Conservation (phyloP, 2,329 filamentous ascomycete genomes). For the Aspergillus fischeri region DNA sequence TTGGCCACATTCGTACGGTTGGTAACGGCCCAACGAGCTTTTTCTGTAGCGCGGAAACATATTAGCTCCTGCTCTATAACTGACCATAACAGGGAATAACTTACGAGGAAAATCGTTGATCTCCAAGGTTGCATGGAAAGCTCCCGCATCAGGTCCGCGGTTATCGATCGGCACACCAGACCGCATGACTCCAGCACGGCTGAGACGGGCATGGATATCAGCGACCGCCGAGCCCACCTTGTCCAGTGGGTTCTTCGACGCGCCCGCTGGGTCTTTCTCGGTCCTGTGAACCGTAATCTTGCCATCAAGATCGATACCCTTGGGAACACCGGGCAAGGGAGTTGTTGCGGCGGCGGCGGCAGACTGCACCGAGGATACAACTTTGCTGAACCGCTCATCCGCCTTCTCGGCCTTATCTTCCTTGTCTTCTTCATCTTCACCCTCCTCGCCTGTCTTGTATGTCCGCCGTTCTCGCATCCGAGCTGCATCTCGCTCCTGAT, state of each 20-base stretch:
- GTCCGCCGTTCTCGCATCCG: slow-evolving; percentile 82
- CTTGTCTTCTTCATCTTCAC: slow-evolving; percentile 66
- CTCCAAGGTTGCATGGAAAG: slow-evolving; percentile 93
- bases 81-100: slow-evolving; percentile 18
- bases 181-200: slow-evolving; percentile 82
- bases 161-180: slow-evolving; percentile 96
- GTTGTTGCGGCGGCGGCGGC: slow-evolving; percentile 46
- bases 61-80: slow-evolving; percentile 7
- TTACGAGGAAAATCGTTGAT: slow-evolving; percentile 96
- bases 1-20: slow-evolving; percentile 98
- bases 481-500: slow-evolving; percentile 84
- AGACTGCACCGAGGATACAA: slow-evolving; percentile 61
- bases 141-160: slow-evolving; percentile 93
- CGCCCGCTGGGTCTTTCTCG: slow-evolving; percentile 50
- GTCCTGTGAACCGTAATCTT: slow-evolving; percentile 72
- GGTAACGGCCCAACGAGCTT: slow-evolving; percentile 96
- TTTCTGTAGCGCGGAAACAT: slow-evolving; percentile 51
- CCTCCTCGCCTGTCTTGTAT: slow-evolving; percentile 85
- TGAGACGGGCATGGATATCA: slow-evolving; percentile 85
- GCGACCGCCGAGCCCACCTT: slow-evolving; percentile 87
- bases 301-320: slow-evolving; percentile 59
- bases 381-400: slow-evolving; percentile 54
- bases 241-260: slow-evolving; percentile 66
- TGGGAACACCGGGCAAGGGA: slow-evolving; percentile 44
- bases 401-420: slow-evolving; percentile 66